Conservation (phyloP, 2,329 filamentous ascomycete genomes). For the Phyllosticta citriasiana region DNA sequence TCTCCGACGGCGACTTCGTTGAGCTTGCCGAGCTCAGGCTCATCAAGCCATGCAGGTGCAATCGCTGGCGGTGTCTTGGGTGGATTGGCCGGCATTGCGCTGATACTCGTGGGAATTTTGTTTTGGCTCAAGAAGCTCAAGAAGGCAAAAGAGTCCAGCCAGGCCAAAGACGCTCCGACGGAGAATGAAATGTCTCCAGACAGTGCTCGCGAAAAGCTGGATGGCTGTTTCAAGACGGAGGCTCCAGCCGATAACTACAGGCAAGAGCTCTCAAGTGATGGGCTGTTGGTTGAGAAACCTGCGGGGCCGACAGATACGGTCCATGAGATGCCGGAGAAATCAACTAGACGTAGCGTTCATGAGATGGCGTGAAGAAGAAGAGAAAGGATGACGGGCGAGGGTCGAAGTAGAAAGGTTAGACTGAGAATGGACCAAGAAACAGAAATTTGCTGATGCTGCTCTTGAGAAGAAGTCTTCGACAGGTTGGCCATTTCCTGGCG, state of each 20-base stretch:
- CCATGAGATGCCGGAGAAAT: not conserved
- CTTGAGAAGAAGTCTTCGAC: too few species aligned
- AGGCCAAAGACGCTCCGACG: not conserved
- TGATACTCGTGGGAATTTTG: not conserved
- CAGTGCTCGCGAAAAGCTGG: not conserved
- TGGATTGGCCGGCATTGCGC: not conserved
- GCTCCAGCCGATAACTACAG: not conserved
- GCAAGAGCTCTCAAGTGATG: not conserved
- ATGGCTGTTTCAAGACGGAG: not conserved
- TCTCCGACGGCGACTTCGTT: not conserved
- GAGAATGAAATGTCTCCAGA: not conserved
- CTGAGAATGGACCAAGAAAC: too few species aligned
- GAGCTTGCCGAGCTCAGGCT: not conserved
- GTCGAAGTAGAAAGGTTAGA: too few species aligned
- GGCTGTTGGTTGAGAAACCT: not conserved
- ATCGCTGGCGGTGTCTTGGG: not conserved
- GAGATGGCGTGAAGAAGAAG: not conserved
- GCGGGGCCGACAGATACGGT: not conserved
- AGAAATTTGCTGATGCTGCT: too few species aligned
- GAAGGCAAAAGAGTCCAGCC: not conserved
- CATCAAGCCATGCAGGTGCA: not conserved
- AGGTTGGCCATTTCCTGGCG: too few species aligned
- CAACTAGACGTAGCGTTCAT: not conserved
- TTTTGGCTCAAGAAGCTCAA: not conserved
- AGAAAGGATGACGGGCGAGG: not conserved